Evolutionary conservation across 495 filamentous ascomycete species (phyloP), one percentile per base, ranked within the genome.

Genomic region (Hypoxylon fuscum): DNA sequence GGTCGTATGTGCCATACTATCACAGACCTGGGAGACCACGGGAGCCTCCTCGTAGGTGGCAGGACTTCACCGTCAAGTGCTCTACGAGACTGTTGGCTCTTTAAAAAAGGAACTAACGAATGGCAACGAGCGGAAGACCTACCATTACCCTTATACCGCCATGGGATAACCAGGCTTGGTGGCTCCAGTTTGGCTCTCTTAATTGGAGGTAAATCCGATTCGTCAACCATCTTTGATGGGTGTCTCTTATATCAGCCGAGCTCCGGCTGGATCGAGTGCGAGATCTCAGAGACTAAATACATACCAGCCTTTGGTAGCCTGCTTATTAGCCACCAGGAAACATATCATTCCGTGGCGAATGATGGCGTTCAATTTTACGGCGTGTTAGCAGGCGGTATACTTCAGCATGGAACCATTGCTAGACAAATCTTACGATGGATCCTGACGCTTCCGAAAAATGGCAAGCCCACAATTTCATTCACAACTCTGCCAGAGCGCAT

Each of bases 1-100:
- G 76, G 80, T 48, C 79, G 91, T 41, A 89, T 93, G 84, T 93
- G 90, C 57, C 92, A 96, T 70, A 89, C 89, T 0, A 77, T 93
- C 15, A 92, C 88, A 9, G 72, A 81, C 31, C 62, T 90, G 8
- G 77, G 74, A 18, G 66, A 72, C 43, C 69, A 69, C 3, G 77
- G 79, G 31, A 82, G 78, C 52, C 70, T 96, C 7, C 73, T 96
- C 14, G 84, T 88, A n/a, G 92, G 93, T 14, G 93, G 93, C 11
- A 79, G 93, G 43, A 81, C 83, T 10, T 93, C 91, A 5, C 93
- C 93, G 2, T 80, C 87, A 12, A 79, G 77, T 17, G 85, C 83
- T 3, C 64, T 90, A 6, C 70, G 74, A 14, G 89, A 93, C 72
- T 92, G 90, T 66, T 96, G 91, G 91, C 50, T 91, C 1, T 78